These are phyloP conservation scores for Cordyceps farinosa DNA, from an alignment of 2,329 filamentous ascomycete genomes.

Conservation along the genomic window DNA sequence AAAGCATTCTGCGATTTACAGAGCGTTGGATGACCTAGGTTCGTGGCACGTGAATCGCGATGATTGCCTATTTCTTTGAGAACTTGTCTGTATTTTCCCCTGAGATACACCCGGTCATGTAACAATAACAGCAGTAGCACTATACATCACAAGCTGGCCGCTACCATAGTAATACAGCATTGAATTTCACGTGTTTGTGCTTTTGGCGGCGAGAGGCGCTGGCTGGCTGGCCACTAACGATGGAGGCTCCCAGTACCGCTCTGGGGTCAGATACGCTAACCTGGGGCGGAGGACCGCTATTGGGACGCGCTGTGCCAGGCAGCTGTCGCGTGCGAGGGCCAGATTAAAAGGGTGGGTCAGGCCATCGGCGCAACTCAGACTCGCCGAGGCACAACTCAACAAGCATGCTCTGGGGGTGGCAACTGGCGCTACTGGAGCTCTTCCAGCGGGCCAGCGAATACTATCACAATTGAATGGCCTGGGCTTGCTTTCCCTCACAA, in stretches of 20 bases:
- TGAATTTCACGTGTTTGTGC: conserved; percentile 3
- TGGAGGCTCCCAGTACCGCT: not conserved
- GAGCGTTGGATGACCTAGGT: not conserved
- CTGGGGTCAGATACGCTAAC: conserved; percentile 1
- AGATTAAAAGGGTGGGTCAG: not conserved
- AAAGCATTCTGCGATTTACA: not conserved
- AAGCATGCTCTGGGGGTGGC: conserved; percentile 7
- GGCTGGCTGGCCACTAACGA: not conserved
- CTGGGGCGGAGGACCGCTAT: conserved; percentile 3
- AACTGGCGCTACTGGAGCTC: conserved; percentile 3
- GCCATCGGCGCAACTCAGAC: conserved; percentile 4
- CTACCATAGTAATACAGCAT: too few species aligned
- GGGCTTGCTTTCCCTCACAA: not conserved
- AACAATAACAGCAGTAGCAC: not conserved
- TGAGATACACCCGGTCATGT: not conserved
- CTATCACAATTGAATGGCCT: not conserved
- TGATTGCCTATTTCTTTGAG: too few species aligned
- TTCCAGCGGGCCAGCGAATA: not conserved
- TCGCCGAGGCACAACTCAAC: conserved; percentile 16
- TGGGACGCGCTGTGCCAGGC: not conserved
- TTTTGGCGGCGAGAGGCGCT: not conserved
- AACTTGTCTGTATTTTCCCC: not conserved
- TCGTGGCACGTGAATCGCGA: too few species aligned
- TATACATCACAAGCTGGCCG: too few species aligned
- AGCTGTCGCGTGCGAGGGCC: not conserved